Conservation (phyloP, 306 rosid species). For the Dryas octopetala region DNA sequence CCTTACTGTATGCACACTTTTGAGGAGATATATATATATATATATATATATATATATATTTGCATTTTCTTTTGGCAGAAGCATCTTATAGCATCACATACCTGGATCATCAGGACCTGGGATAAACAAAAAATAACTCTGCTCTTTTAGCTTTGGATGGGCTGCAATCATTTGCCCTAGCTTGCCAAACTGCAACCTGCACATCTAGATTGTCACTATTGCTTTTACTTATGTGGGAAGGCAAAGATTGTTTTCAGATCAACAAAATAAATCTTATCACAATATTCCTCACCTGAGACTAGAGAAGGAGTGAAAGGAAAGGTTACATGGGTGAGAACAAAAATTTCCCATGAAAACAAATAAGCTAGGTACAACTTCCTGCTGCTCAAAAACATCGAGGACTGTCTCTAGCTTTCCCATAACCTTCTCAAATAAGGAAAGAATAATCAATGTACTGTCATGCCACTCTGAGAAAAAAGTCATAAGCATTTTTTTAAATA, state of each 20-base stretch:
- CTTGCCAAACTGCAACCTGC: conserved; percentile 79
- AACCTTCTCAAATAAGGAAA: conserved; percentile 63
- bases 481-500: background rate
- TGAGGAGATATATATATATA: background rate
- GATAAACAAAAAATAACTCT: conserved; percentile 77
- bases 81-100: conserved; percentile 29
- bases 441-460: conserved; percentile 35
- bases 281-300: conserved; percentile 64
- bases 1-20: background rate
- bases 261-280: background rate
- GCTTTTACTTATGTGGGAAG: conserved; percentile 7
- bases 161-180: conserved; percentile 77
- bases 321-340: conserved; percentile 81
- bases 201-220: conserved; percentile 26
- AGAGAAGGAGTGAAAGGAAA: conserved; percentile 66
- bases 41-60: too few species aligned
- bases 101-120: conserved; percentile 98
- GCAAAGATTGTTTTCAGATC: conserved; percentile 3
- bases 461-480: conserved; percentile 14
- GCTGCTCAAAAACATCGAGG: conserved; percentile 72
- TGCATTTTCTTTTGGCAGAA: background rate
- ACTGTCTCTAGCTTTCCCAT: conserved; percentile 70
- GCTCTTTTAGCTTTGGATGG: conserved; percentile 65
- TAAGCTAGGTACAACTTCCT: conserved; percentile 79
- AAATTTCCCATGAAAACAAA: conserved; percentile 98